Evolutionary conservation across 2,329 filamentous ascomycete genomes (phyloP).

Genomic region (Scolecobasidium constrictum): DNA sequence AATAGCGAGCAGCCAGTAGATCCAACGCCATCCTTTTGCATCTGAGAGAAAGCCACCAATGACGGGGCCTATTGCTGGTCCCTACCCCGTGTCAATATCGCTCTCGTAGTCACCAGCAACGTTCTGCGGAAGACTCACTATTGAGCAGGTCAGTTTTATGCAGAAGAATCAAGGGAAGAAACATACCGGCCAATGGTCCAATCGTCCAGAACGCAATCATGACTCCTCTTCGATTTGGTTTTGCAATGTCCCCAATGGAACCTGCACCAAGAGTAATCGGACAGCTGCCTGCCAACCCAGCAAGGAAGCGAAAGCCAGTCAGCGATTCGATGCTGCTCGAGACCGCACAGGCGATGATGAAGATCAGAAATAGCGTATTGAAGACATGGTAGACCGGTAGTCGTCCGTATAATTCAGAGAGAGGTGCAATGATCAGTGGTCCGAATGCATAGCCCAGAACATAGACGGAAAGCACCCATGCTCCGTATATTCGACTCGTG

Average conservation of each 20-base stretch:
- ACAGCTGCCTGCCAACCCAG: constrained; percentile 17
- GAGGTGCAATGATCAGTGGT: constrained; percentile 14
- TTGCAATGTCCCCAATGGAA: constrained; percentile 27
- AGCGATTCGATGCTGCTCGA: constrained; percentile 42
- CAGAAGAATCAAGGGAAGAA: constrained; percentile 31
- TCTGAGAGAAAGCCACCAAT: constrained; percentile 35
- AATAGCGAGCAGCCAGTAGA: constrained; percentile 31
- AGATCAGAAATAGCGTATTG: constrained; percentile 50
- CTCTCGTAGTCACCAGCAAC: too few species aligned
- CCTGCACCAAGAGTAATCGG: constrained; percentile 28
- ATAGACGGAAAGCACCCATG: constrained; percentile 28
- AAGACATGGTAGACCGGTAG: constrained; percentile 6
- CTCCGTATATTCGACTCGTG: constrained; percentile 19
- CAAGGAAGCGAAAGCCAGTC: constrained; percentile 47
- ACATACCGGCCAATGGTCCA: constrained; percentile 29
- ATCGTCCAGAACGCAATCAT: constrained; percentile 26
- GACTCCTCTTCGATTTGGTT: constrained; percentile 22
- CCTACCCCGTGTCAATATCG: background rate
- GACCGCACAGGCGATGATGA: constrained; percentile 54
- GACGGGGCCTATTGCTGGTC: constrained; percentile 32
- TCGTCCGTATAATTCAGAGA: constrained; percentile 10
- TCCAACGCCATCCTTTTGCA: constrained; percentile 35
- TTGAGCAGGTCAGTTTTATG: too few species aligned
- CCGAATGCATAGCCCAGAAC: constrained; percentile 27
- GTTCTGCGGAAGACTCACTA: too few species aligned